Conservation (phyloP, 2,329 filamentous ascomycete genomes). For the Aspergillus thermomutatus region DNA sequence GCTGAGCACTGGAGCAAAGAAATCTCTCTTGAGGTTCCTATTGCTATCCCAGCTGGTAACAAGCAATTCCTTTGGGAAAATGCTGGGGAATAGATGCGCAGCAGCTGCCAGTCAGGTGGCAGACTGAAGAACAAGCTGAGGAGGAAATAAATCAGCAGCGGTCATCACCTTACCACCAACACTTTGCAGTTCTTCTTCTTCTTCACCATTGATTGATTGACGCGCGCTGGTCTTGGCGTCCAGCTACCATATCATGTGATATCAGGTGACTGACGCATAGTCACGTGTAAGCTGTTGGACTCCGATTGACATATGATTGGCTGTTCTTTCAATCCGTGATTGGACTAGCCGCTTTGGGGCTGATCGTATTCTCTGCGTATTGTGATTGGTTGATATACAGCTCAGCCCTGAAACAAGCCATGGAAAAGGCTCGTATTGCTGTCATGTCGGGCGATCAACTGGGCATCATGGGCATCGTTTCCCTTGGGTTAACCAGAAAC, state of each 20-base stretch:
- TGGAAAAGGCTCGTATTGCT: neutral
- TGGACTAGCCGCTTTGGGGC: neutral
- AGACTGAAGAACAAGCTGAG: neutral
- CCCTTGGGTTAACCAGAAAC: neutral
- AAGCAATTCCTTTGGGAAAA: neutral
- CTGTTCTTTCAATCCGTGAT: neutral
- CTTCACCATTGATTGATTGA: slow-evolving; percentile 1
- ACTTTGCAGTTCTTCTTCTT: neutral
- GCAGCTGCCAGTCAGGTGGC: neutral
- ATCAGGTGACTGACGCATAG: slow-evolving; percentile 5
- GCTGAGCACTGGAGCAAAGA: neutral
- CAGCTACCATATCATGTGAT: slow-evolving; percentile 12
- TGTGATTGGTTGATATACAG: neutral
- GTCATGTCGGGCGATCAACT: neutral
- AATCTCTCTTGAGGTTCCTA: neutral
- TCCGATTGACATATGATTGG: neutral
- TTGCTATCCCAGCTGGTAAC: neutral
- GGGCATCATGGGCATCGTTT: neutral
- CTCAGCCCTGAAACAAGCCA: neutral
- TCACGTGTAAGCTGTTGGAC: neutral
- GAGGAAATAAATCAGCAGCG: neutral
- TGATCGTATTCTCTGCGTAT: neutral
- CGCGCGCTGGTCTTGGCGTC: slow-evolving; percentile 15
- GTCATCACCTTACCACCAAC: neutral
- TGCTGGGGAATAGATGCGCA: neutral